These are phyloP conservation scores for Iris pallida DNA, from an alignment of 116 monocot species.

Conservation along the genomic window DNA sequence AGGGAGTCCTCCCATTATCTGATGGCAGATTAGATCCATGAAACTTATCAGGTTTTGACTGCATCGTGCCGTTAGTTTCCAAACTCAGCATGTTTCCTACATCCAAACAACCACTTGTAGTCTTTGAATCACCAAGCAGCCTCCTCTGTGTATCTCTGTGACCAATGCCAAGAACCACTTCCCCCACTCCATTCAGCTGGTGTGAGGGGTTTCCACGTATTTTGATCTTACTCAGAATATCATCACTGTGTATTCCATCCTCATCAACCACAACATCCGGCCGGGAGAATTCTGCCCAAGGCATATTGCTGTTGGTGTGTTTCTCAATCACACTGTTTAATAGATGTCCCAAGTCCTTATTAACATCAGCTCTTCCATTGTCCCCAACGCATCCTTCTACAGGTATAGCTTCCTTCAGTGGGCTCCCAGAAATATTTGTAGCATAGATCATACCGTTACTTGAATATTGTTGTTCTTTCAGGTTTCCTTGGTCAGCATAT, in stretches of 20 bases:
- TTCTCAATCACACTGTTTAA: conserved; percentile 12
- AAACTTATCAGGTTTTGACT: conserved; percentile 6
- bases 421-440: conserved; percentile 10
- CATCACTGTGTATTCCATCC: not conserved
- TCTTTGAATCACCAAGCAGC: not conserved
- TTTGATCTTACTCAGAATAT: not conserved
- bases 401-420: conserved; percentile 1
- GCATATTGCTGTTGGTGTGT: conserved; percentile 16
- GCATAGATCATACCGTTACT: conserved; percentile 14
- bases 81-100: not conserved
- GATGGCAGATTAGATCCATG: conserved; percentile 6
- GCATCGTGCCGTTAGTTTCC: conserved; percentile 4
- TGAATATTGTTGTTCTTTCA: conserved; percentile 13
- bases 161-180: conserved; percentile 11
- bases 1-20: conserved; percentile 7
- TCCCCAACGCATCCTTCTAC: conserved; percentile 17
- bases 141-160: not conserved
- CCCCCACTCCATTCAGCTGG: conserved; percentile 8
- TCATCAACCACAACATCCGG: not conserved
- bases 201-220: not conserved
- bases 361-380: conserved; percentile 16
- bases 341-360: conserved; percentile 6
- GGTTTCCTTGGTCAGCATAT: conserved; percentile 14
- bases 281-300: conserved; percentile 4
- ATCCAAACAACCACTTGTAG: not conserved